phyloP scores from a whole-genome alignment of 306 rosid species.

The Styphnolobium japonicum region DNA sequence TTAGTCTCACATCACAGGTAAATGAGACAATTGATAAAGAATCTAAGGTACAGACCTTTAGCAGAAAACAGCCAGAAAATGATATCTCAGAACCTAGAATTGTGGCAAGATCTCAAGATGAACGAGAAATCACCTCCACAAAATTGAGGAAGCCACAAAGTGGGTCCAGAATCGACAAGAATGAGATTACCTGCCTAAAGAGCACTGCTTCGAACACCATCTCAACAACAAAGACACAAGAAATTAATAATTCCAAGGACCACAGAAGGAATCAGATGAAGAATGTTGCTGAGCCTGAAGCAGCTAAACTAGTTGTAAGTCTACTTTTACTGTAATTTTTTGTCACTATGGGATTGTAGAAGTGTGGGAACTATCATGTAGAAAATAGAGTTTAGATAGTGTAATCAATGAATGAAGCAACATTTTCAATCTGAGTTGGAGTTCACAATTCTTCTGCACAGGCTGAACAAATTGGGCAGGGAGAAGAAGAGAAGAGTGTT shows the following conservation, averaged over 20 bases:
- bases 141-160: constrained; percentile 52
- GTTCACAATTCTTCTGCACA: constrained; percentile 39
- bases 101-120: constrained; percentile 52
- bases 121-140: constrained; percentile 38
- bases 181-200: constrained; percentile 31
- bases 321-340: neutral
- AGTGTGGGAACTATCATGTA: neutral
- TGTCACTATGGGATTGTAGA: neutral
- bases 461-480: constrained; percentile 41
- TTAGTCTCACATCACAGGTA: constrained; percentile 37
- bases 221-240: constrained; percentile 32
- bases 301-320: constrained; percentile 52
- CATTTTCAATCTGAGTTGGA: constrained; percentile 13
- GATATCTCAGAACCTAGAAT: constrained; percentile 37
- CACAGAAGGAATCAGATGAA: constrained; percentile 44
- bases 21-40: constrained; percentile 46
- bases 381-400: neutral
- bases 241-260: constrained; percentile 22
- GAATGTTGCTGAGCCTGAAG: constrained; percentile 44
- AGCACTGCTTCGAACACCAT: constrained; percentile 28
- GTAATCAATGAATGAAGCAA: constrained; percentile 19
- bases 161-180: constrained; percentile 37
- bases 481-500: constrained; percentile 34
- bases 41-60: constrained; percentile 31
- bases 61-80: constrained; percentile 46